phyloP scores from a whole-genome alignment of 305 asterid genomes.

The Solanum chacoense region DNA sequence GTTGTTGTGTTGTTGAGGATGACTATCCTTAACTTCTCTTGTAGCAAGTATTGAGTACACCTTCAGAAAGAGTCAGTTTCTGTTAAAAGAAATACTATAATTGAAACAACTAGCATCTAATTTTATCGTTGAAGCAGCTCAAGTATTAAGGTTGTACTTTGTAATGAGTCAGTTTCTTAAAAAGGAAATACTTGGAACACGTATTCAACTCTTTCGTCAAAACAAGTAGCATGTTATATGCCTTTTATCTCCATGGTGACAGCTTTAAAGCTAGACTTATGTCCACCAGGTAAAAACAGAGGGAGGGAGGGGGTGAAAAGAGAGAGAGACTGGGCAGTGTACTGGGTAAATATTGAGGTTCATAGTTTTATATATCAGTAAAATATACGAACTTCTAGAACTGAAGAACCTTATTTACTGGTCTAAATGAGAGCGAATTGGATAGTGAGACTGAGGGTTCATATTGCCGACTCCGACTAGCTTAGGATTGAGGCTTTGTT shows the following conservation, averaged over 20 bases:
- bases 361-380: background rate
- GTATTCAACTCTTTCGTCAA: background rate
- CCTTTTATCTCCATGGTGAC: background rate
- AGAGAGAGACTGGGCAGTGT: background rate
- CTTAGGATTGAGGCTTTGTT: background rate
- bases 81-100: background rate
- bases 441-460: background rate
- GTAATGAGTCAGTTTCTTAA: background rate
- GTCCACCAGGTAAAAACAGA: background rate
- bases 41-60: background rate
- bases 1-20: background rate
- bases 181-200: background rate
- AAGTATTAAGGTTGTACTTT: background rate
- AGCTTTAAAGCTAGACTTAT: background rate
- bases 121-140: background rate
- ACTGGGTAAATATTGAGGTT: background rate
- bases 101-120: background rate
- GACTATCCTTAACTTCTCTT: background rate
- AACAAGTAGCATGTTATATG: background rate
- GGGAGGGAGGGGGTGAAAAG: background rate
- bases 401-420: background rate
- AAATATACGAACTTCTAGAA: background rate
- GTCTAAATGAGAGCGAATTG: background rate
- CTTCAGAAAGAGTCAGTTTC: background rate
- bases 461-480: background rate